Conservation (phyloP, 1,284 basidiomycete genomes). For the Ustilago xerochloae region DNA sequence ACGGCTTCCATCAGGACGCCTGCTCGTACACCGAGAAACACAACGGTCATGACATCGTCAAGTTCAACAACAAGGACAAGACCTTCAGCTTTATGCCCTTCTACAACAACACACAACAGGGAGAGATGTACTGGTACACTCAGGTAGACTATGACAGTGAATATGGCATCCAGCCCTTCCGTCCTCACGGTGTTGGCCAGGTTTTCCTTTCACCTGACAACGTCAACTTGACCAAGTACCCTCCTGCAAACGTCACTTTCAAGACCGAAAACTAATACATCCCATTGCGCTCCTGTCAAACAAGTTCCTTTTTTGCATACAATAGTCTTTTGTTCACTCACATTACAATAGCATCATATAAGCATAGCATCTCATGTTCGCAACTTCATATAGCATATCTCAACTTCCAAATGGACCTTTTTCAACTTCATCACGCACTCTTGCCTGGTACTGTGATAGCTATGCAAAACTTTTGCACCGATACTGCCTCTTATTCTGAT, state of each 20-base stretch:
- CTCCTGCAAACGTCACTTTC: constrained; percentile 25
- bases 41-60: constrained; percentile 4
- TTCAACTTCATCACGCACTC: too few species aligned
- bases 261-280: neutral
- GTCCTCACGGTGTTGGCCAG: constrained; percentile 6
- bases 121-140: constrained; percentile 10
- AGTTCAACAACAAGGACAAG: constrained; percentile 13
- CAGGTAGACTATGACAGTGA: constrained; percentile 20
- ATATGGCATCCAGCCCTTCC: constrained; percentile 25
- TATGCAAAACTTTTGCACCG: too few species aligned
- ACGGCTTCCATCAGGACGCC: constrained; percentile 3
- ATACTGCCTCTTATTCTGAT: too few species aligned
- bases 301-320: too few species aligned
- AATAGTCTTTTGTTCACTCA: too few species aligned
- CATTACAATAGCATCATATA: too few species aligned
- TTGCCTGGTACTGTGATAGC: too few species aligned
- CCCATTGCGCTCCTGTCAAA: too few species aligned
- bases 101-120: neutral
- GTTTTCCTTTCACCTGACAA: constrained; percentile 7
- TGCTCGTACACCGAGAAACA: constrained; percentile 15
- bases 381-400: neutral
- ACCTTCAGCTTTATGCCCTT: constrained; percentile 10
- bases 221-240: constrained; percentile 22
- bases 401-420: neutral
- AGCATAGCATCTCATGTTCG: neutral